Base-by-base conservation (phyloP, 768 basidiomycete genomes). In the Dioszegia hungarica region DNA sequence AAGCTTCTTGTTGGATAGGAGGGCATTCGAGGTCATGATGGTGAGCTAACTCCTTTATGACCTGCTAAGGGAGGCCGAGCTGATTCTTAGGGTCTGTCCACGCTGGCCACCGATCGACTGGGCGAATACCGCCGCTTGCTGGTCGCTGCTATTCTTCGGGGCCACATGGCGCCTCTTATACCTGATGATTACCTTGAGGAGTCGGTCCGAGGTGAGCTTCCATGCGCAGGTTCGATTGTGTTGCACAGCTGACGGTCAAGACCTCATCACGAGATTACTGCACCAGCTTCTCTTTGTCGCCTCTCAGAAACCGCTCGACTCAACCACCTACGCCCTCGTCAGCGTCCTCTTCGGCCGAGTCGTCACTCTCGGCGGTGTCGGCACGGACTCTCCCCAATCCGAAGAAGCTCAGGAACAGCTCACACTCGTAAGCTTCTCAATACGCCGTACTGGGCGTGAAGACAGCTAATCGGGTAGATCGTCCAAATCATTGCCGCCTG, bases 401-500 rank as follows among this genome's bases (percentile, higher is more conserved):
- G 90, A 91, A 38, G 86, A 87, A 55, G 83, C 82, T 0, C 78
- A 91, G 31, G 87, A 87, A 66, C 94, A 98, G 76, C 80, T 93
- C 1, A 80, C 87, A 3, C 80, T 98, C 31, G 81, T 78, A 31
- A 51, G 64, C 56, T 60, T 82, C 83, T 57, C 85, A 84, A 75
- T 5, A 33, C 31, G 17, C 12, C 5, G 9, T 19, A 15, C 14
- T 46, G 10, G 20, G 5, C 12, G 20, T 43, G 4, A 19, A 5
- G 10, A 29, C 24, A 86, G 88, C 72, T 62, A 34, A 28, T 51
- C 55, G n/a, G n/a, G 59, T 64, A 61, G 31, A 77, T 82, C 0
- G 67, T 70, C 15, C 62, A 64, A 27, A 71, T 76, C 48, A 69
- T 76, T 39, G 56, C 63, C 19, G 67, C 68, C 51, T 76, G 78